Evolutionary conservation across 257 asterid species (phyloP).

Genomic region (Nicotiana paniculata): DNA sequence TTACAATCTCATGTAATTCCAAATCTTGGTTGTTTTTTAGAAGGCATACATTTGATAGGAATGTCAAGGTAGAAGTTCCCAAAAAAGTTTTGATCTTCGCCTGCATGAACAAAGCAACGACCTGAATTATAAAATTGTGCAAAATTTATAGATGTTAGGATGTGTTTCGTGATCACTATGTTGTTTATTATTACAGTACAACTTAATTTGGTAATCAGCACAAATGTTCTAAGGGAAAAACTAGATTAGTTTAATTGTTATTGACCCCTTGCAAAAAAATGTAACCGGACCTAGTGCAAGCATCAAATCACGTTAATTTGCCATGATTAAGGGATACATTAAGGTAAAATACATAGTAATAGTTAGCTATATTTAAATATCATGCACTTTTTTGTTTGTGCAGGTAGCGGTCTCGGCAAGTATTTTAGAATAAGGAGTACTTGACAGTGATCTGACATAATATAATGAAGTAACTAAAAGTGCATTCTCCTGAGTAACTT

Average conservation of each 20-base stretch:
- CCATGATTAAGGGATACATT: not conserved
- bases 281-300: not conserved
- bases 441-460: too few relatives aligned
- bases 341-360: too few relatives aligned
- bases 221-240: not conserved
- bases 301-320: not conserved
- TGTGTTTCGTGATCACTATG: too few relatives aligned
- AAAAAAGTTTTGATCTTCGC: not conserved
- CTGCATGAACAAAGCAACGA: not conserved
- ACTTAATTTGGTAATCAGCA: not conserved
- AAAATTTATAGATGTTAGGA: too few relatives aligned
- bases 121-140: not conserved
- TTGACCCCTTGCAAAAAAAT: not conserved
- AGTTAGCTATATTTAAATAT: too few relatives aligned
- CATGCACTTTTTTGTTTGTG: too few relatives aligned
- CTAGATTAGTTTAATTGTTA: not conserved
- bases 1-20: slow-evolving; percentile 8
- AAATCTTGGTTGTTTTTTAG: not conserved
- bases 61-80: slow-evolving; percentile 8
- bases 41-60: not conserved
- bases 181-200: too few relatives aligned
- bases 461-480: too few relatives aligned
- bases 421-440: too few relatives aligned
- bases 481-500: too few relatives aligned
- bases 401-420: too few relatives aligned